Evolutionary conservation across 192 early-diverging fungal species (phyloP).

Genomic region (Fimicolochytrium jonesii): DNA sequence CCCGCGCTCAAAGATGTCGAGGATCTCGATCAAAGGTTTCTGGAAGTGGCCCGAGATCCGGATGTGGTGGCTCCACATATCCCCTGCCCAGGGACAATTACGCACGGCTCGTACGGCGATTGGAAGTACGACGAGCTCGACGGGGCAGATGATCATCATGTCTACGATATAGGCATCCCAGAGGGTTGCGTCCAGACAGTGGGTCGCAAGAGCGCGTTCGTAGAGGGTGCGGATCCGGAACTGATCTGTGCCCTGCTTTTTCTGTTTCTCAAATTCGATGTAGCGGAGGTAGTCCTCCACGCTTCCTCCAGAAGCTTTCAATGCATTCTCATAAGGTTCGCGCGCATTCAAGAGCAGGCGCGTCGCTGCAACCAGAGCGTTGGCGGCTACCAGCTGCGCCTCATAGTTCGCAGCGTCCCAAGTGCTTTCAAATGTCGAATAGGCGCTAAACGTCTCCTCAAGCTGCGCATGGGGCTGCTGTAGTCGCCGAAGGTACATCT

Average conservation of each 20-base stretch:
- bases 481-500: slow-evolving; percentile 39
- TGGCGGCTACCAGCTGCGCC: slow-evolving; percentile 43
- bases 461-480: slow-evolving; percentile 43
- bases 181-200: slow-evolving; percentile 54
- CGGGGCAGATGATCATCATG: slow-evolving; percentile 34
- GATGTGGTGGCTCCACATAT: slow-evolving; percentile 54
- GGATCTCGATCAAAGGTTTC: too few relatives aligned
- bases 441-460: slow-evolving; percentile 56
- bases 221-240: slow-evolving; percentile 49
- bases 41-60: too few relatives aligned
- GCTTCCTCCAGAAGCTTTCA: slow-evolving; percentile 45
- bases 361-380: slow-evolving; percentile 37
- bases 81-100: slow-evolving; percentile 74
- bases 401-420: slow-evolving; percentile 56
- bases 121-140: slow-evolving; percentile 26
- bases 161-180: slow-evolving; percentile 69
- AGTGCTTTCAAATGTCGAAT: slow-evolving; percentile 60
- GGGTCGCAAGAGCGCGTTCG: slow-evolving; percentile 59
- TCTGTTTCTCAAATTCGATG: slow-evolving; percentile 46
- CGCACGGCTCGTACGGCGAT: slow-evolving; percentile 50
- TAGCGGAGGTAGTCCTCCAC: slow-evolving; percentile 49
- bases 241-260: slow-evolving; percentile 19
- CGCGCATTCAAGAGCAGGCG: slow-evolving; percentile 35
- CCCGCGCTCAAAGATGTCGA: slow-evolving; percentile 18
- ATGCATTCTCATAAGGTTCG: slow-evolving; percentile 47